Percentiles rank a stretch among this genome's conserved stretches.
Evolutionary conservation across 306 rosid species (phyloP).

Genomic region (Trifolium repens): DNA sequence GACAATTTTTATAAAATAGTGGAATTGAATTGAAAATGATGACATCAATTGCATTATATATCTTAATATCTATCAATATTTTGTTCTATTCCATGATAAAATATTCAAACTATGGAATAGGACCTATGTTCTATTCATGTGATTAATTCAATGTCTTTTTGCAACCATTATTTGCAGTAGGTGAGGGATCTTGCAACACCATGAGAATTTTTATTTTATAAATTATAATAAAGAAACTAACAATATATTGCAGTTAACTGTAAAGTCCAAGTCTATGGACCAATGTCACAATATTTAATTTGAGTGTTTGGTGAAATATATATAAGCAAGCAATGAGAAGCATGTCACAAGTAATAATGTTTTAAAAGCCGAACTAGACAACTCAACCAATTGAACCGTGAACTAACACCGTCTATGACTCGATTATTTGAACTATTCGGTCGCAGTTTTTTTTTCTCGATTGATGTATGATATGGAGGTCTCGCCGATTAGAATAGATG

Average conservation of each 20-base stretch:
- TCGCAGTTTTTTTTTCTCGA: background rate
- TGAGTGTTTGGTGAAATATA: slow-evolving; percentile 6
- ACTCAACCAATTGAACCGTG: background rate
- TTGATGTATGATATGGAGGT: background rate
- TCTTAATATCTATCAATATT: background rate
- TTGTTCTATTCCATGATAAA: background rate
- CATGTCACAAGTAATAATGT: background rate
- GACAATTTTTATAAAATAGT: background rate
- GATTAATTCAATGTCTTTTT: background rate
- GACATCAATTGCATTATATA: background rate
- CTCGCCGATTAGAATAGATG: background rate
- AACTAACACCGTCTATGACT: background rate
- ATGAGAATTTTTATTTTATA: background rate
- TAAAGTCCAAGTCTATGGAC: slow-evolving; percentile 1
- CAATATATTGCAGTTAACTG: background rate
- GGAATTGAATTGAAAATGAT: background rate
- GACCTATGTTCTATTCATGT: background rate
- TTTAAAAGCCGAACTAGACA: background rate
- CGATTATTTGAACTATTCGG: background rate
- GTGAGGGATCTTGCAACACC: background rate
- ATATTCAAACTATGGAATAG: background rate
- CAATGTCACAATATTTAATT: background rate
- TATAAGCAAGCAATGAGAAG: background rate
- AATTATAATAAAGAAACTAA: background rate
- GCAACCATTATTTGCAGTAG: background rate